phyloP scores from a whole-genome alignment of 768 basidiomycete species.

The Butyriboletus loyo region DNA sequence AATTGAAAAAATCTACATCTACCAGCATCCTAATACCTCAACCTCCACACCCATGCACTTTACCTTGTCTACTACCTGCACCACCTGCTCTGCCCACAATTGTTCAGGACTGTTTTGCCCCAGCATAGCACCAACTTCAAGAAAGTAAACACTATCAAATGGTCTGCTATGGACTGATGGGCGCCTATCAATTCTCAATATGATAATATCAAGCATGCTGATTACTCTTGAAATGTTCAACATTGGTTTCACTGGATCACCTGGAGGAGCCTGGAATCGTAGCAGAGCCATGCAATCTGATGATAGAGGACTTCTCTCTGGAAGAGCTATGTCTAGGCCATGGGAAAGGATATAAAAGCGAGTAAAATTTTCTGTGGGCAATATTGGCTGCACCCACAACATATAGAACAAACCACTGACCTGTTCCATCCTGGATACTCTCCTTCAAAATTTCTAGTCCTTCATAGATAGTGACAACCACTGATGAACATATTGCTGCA shows the following conservation, averaged over 20 bases:
- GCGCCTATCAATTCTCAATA: constrained; percentile 61
- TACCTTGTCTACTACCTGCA: constrained; percentile 35
- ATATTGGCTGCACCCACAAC: neutral
- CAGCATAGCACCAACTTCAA: constrained; percentile 43
- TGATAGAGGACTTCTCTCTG: constrained; percentile 21
- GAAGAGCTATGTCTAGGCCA: constrained; percentile 30
- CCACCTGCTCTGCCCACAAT: constrained; percentile 36
- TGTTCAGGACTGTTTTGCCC: neutral
- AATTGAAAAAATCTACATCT: neutral
- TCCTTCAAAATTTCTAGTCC: constrained; percentile 60
- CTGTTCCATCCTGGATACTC: constrained; percentile 58
- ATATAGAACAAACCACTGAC: constrained; percentile 1
- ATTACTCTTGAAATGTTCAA: constrained; percentile 26
- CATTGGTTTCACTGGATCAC: neutral
- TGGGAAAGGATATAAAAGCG: constrained; percentile 62
- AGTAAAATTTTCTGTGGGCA: constrained; percentile 56
- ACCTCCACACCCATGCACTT: constrained; percentile 35
- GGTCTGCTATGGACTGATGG: constrained; percentile 46
- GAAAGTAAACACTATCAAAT: constrained; percentile 62
- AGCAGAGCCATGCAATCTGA: constrained; percentile 35
- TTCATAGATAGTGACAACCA: constrained; percentile 57
- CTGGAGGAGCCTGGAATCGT: constrained; percentile 27
- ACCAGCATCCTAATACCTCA: constrained; percentile 52
- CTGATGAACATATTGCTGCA: constrained; percentile 73
- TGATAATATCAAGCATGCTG: constrained; percentile 39